Conservation (phyloP, 164 flowering plant species). For the Nelumbo lutea region DNA sequence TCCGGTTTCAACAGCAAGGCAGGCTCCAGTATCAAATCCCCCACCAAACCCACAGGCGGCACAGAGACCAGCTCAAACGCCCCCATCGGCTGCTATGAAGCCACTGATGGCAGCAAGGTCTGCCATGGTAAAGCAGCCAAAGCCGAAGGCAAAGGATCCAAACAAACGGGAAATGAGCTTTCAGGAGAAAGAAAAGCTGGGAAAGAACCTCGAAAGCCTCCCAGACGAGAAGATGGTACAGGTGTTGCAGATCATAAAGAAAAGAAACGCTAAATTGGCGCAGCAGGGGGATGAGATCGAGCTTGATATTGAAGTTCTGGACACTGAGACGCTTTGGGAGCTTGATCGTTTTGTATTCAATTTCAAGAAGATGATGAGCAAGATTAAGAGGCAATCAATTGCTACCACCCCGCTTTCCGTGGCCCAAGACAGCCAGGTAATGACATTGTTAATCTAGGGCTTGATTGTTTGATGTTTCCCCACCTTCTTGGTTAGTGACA, state of each 20-base stretch:
- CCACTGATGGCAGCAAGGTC: conserved; percentile 3
- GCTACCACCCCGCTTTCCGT: conserved; percentile 23
- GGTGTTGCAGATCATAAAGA: conserved; percentile 51
- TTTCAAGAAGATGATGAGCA: conserved; percentile 59
- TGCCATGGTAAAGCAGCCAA: conserved; percentile 22
- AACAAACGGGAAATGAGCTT: conserved; percentile 33
- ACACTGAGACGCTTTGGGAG: conserved; percentile 80
- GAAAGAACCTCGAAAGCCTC: conserved; percentile 20
- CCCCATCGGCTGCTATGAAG: conserved; percentile 8
- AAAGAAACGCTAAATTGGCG: conserved; percentile 39
- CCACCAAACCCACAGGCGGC: not conserved
- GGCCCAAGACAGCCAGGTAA: conserved; percentile 30
- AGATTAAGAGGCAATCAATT: conserved; percentile 49
- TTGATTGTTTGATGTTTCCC: not conserved
- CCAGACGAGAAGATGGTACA: conserved; percentile 64
- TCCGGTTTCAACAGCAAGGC: not conserved
- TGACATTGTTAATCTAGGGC: not conserved
- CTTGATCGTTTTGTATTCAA: conserved; percentile 65
- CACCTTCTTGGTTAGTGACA: not conserved
- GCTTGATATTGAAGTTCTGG: conserved; percentile 68
- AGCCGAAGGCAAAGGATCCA: conserved; percentile 34
- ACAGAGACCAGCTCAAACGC: conserved; percentile 21
- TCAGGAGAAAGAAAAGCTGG: conserved; percentile 44
- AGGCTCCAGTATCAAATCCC: not conserved
- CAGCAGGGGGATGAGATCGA: conserved; percentile 79